Evolutionary conservation across 805 yeast species (phyloP).

Genomic region (Lachancea kluyveri): DNA sequence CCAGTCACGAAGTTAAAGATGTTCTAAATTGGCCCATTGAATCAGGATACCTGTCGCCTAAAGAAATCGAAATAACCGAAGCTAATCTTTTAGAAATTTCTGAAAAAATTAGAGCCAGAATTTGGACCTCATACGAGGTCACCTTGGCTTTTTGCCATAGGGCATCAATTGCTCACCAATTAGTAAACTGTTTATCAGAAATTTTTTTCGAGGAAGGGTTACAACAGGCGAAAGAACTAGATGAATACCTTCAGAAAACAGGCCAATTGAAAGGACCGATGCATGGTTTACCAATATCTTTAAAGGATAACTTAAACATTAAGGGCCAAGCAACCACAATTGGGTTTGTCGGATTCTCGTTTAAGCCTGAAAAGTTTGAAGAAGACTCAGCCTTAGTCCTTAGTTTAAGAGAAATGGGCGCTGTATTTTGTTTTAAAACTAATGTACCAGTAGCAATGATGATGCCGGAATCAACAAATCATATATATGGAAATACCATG

Average conservation of each 20-base stretch:
- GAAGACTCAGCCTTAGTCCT: slow-evolving; percentile 36
- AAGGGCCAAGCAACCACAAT: slow-evolving; percentile 43
- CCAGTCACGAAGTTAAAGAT: slow-evolving; percentile 31
- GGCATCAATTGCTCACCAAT: slow-evolving; percentile 52
- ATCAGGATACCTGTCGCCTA: slow-evolving; percentile 30
- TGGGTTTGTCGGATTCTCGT: slow-evolving; percentile 43
- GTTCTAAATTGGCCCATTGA: slow-evolving; percentile 34
- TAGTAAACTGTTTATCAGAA: slow-evolving; percentile 33
- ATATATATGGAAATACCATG: slow-evolving; percentile 40
- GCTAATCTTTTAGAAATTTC: slow-evolving; percentile 27
- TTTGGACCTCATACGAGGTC: slow-evolving; percentile 40
- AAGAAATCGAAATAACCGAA: slow-evolving; percentile 38
- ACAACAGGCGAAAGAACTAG: slow-evolving; percentile 47
- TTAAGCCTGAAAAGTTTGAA: slow-evolving; percentile 29
- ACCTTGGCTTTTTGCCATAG: slow-evolving; percentile 52
- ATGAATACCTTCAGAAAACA: slow-evolving; percentile 39
- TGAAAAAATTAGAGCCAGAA: slow-evolving; percentile 26
- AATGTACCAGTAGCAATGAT: slow-evolving; percentile 47
- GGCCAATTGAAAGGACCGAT: slow-evolving; percentile 57
- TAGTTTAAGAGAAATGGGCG: slow-evolving; percentile 41
- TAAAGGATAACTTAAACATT: slow-evolving; percentile 40
- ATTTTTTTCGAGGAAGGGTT: slow-evolving; percentile 52
- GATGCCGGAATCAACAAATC: slow-evolving; percentile 41
- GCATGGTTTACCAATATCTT: slow-evolving; percentile 62
- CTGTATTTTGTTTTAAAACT: slow-evolving; percentile 50